Conservation (phyloP, 108 stramenopile species). For the Nannochloropsis salina region DNA sequence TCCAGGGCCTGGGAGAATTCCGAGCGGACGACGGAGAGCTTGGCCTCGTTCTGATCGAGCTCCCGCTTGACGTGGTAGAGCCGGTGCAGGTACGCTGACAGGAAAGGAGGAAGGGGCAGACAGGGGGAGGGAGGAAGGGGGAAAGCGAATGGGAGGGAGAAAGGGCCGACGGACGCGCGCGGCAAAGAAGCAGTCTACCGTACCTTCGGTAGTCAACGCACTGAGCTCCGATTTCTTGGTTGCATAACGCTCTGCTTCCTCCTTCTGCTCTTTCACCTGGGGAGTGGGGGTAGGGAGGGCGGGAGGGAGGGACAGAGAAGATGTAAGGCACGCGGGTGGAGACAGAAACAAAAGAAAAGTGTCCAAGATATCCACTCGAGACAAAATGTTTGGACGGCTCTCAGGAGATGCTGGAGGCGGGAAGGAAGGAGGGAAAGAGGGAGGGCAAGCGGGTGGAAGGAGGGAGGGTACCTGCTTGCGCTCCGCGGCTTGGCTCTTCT, state of each 20-base stretch:
- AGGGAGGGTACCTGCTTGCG: not conserved
- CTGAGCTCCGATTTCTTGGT: constrained; percentile 52
- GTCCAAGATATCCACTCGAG: no score
- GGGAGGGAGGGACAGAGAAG: not conserved
- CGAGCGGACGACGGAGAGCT: no score
- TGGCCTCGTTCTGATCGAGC: no score
- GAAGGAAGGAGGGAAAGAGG: not conserved
- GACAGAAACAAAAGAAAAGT: no score
- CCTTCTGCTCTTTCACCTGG: constrained; percentile 74
- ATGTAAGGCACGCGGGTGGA: no score
- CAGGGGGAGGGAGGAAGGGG: not conserved
- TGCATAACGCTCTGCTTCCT: constrained; percentile 94
- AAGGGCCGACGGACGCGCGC: not conserved
- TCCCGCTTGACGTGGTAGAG: no score
- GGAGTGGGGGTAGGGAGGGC: not conserved
- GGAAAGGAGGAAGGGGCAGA: not conserved
- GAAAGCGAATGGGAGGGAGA: not conserved
- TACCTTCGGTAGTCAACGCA: not conserved
- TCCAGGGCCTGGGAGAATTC: no score
- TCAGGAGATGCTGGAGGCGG: not conserved
- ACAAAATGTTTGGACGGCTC: not conserved
- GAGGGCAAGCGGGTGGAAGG: not conserved
- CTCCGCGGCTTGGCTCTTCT: not conserved
- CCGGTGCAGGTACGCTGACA: not conserved
- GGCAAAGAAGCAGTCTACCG: not conserved